Evolutionary conservation across 192 early-diverging fungal genomes (phyloP).

Genomic region (Coemansia sp.): DNA sequence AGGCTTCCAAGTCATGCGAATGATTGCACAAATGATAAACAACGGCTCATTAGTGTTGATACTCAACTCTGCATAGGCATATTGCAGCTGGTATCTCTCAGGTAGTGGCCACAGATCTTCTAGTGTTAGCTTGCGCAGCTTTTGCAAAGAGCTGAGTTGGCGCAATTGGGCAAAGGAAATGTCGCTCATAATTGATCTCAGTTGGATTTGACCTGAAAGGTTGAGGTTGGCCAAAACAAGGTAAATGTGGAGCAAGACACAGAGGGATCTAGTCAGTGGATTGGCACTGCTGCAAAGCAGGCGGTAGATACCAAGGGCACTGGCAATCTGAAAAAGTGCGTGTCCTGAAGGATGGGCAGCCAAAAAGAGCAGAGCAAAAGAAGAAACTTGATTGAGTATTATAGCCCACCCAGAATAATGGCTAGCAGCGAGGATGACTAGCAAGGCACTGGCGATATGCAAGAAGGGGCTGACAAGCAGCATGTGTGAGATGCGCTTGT

Average conservation of each 20-base stretch:
- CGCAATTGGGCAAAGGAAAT: slow-evolving; percentile 14
- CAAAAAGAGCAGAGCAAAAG: slow-evolving; percentile 2
- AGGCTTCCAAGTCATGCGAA: slow-evolving; percentile 42
- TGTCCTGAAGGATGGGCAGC: not conserved
- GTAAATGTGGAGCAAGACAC: not conserved
- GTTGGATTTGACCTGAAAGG: not conserved
- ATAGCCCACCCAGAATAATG: slow-evolving; percentile 5
- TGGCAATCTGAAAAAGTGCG: slow-evolving; percentile 16
- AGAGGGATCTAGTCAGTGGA: not conserved
- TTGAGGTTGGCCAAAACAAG: slow-evolving; percentile 21
- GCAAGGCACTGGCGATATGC: not conserved
- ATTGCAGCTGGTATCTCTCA: slow-evolving; percentile 14
- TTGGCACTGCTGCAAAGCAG: not conserved
- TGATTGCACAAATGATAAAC: slow-evolving; percentile 37
- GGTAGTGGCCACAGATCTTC: slow-evolving; percentile 29
- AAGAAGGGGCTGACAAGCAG: not conserved
- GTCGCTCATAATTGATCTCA: slow-evolving; percentile 1
- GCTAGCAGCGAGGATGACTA: slow-evolving; percentile 6
- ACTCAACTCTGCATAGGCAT: slow-evolving; percentile 19
- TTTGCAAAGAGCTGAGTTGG: slow-evolving; percentile 19
- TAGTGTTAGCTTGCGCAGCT: slow-evolving; percentile 16
- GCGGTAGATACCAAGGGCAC: slow-evolving; percentile 19
- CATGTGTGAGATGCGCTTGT: not conserved
- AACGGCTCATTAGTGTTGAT: slow-evolving; percentile 28
- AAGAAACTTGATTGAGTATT: not conserved